Base-by-base conservation (phyloP, 2,329 filamentous ascomycete species). In the Arthrocladium fulminans region DNA sequence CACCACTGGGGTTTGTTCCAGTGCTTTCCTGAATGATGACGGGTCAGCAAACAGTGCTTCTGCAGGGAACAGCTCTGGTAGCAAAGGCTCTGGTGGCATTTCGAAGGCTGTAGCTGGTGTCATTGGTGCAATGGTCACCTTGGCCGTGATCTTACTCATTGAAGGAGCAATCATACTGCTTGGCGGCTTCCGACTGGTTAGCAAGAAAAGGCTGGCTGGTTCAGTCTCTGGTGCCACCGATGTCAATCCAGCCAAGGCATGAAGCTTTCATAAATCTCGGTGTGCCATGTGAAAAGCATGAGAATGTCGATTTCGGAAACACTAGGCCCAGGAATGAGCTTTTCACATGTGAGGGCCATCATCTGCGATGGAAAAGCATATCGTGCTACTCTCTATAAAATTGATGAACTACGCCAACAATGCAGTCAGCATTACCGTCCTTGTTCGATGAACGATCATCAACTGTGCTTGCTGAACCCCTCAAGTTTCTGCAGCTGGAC, bases 101-200 rank as follows among this genome's bases (percentile, higher is more conserved):
- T 84, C 82, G 44, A 78, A 73, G 30, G 74, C 79, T 4, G 80
- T 89, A n/a, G 87, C 86, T 0, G 87, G 88, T 45, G 86, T 90
- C 3, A 88, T 94, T 60, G 81, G 81, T 29, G 81, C 81, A 0
- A 76, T 84, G 72, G 80, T 84, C 15, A 83, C 81, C 1, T 62
- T 85, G 32, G 80, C 72, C 20, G 78, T 83, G 9, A 68, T 84
- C n/a, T 57, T 83, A 37, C 77, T 75, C 0, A 47, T 79, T 9
- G 74, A 77, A 54, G 72, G 67, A 1, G 55, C 80, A 17, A 63
- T 76, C 45, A 59, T 83, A 63, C 52, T 80, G 37, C 47, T 76
- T 6, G 77, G 73, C 53, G 79, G 79, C 0, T 73, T 80, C 54
- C 73, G 75, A 51, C 60, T 83, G n/a, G 72, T 76, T 3, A 77